Conservation (phyloP, 148 eudicot species). For the Camellia sinensis region DNA sequence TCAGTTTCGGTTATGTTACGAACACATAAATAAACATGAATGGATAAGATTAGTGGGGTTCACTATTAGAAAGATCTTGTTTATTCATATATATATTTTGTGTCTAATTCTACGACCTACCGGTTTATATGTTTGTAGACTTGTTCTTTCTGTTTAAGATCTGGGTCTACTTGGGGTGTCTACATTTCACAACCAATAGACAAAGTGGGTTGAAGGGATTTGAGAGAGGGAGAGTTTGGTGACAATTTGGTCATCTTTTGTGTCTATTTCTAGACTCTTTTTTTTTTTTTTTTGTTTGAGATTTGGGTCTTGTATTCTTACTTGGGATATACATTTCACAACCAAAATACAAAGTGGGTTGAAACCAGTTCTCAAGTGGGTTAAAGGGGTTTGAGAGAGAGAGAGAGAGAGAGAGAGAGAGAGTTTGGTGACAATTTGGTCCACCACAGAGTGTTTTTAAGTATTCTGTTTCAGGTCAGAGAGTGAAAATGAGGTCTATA, state of each 20-base stretch:
- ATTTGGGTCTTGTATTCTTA: neutral
- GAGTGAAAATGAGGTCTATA: constrained; percentile 39
- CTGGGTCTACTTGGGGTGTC: neutral
- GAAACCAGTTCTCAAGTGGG: no score
- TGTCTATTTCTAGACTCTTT: constrained; percentile 7
- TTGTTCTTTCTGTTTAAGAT: neutral
- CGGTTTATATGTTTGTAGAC: no score
- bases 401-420: neutral
- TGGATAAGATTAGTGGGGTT: no score
- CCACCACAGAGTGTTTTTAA: neutral
- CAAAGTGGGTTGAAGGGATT: no score
- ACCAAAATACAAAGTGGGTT: no score
- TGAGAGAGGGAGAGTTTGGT: neutral
- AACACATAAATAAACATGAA: no score
- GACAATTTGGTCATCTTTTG: neutral
- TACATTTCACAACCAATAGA: neutral
- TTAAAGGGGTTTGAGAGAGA: neutral
- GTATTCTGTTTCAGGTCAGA: neutral
- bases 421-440: neutral
- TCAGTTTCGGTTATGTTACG: no score
- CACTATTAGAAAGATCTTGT: no score
- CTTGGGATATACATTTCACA: neutral
- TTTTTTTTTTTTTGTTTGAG: neutral
- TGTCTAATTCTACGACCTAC: no score
- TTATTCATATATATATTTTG: no score